phyloP scores from a whole-genome alignment of 805 yeast species.

The Saturnispora galanensis region DNA sequence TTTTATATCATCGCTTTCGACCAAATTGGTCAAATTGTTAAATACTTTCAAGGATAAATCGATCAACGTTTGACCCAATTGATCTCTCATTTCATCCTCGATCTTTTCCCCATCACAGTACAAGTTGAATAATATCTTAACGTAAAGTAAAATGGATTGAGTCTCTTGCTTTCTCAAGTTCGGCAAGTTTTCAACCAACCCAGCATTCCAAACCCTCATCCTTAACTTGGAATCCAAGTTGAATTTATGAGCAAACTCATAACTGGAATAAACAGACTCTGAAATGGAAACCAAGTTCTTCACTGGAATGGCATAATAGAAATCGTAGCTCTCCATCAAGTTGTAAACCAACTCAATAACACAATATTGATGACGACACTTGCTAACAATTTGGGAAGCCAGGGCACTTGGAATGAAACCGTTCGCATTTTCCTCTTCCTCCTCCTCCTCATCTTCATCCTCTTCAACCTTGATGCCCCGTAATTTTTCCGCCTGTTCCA shows the following conservation, averaged over 20 bases:
- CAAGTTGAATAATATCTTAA: slow-evolving; percentile 69
- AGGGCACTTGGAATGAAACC: slow-evolving; percentile 34
- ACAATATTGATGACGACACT: slow-evolving; percentile 81
- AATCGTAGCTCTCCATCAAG: slow-evolving; percentile 57
- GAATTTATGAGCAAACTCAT: slow-evolving; percentile 75
- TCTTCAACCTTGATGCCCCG: slow-evolving; percentile 14
- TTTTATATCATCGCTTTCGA: slow-evolving; percentile 69
- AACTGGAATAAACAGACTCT: slow-evolving; percentile 53
- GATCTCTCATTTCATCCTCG: slow-evolving; percentile 35
- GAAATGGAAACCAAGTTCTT: slow-evolving; percentile 51
- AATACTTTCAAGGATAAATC: slow-evolving; percentile 67
- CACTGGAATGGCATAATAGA: slow-evolving; percentile 63
- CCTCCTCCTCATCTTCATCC: slow-evolving; percentile 15
- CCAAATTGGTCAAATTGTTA: slow-evolving; percentile 58
- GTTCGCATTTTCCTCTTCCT: slow-evolving; percentile 7
- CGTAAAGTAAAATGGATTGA: slow-evolving; percentile 77
- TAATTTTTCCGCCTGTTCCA: slow-evolving; percentile 19
- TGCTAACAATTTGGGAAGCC: slow-evolving; percentile 59
- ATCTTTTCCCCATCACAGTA: slow-evolving; percentile 57
- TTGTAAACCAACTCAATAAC: slow-evolving; percentile 83
- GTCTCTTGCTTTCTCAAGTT: slow-evolving; percentile 88
- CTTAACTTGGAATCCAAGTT: slow-evolving; percentile 84
- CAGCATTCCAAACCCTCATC: slow-evolving; percentile 83
- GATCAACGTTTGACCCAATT: slow-evolving; percentile 44
- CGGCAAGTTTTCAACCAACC: slow-evolving; percentile 86